Percentiles rank a stretch among this genome's conserved stretches.
phyloP scores from a whole-genome alignment of 371 early-diverging fungal species.

The Smittium culicis region DNA sequence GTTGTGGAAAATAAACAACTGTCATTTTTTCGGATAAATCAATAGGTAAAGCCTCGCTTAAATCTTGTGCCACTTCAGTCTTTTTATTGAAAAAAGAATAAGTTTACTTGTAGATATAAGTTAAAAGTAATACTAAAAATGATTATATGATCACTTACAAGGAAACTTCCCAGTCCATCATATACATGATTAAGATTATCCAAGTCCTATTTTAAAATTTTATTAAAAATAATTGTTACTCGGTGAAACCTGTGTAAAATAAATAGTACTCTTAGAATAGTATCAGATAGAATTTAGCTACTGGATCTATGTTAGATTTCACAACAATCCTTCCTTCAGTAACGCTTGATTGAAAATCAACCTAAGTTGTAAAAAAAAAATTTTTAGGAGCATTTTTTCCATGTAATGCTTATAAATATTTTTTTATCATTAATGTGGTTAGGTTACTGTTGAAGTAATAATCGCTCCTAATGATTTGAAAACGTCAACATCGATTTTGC shows the following conservation, averaged over 20 bases:
- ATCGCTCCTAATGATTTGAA: constrained; percentile 6
- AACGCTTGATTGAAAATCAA: constrained; percentile 9
- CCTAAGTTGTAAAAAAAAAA: constrained; percentile 1
- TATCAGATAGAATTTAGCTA: not conserved
- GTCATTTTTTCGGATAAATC: constrained; percentile 2
- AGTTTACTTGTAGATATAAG: not conserved
- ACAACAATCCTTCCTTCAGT: constrained; percentile 5
- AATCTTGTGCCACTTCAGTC: constrained; percentile 11
- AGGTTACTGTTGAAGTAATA: constrained; percentile 2
- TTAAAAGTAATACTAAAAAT: not conserved
- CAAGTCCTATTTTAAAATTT: constrained; percentile 2
- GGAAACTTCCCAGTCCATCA: constrained; percentile 9
- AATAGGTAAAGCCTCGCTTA: not conserved
- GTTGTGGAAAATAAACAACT: constrained; percentile 42
- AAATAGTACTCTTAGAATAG: too few relatives aligned
- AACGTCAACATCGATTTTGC: not conserved
- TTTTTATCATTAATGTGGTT: too few relatives aligned
- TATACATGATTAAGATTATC: constrained; percentile 10
- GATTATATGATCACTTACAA: not conserved
- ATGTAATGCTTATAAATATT: too few relatives aligned
- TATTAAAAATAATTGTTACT: not conserved
- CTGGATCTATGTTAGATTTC: constrained; percentile 5
- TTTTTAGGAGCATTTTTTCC: too few relatives aligned
- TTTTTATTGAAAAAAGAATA: constrained; percentile 6
- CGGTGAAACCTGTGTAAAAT: too few relatives aligned